Conservation (phyloP, 1,284 basidiomycete species). For the Mycena citricolor region DNA sequence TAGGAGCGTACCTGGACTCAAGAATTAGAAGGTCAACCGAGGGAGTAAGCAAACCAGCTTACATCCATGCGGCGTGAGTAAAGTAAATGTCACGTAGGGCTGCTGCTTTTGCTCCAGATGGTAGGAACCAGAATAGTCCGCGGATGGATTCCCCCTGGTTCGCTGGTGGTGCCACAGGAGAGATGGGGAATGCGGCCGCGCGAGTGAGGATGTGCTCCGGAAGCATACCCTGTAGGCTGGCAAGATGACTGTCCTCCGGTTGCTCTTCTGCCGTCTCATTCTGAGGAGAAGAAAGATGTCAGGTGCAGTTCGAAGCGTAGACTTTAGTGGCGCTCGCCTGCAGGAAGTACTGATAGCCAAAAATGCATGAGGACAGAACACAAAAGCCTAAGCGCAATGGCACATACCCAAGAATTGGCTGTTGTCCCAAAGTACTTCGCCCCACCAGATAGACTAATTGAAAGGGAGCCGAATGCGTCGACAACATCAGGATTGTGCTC, state of each 20-base stretch:
- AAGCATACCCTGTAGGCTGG: constrained; percentile 53
- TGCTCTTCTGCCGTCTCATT: constrained; percentile 60
- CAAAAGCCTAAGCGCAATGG: constrained; percentile 8
- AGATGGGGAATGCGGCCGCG: constrained; percentile 65
- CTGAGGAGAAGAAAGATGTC: constrained; percentile 34
- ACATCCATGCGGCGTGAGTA: constrained; percentile 78
- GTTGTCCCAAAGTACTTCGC: constrained; percentile 74
- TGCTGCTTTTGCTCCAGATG: constrained; percentile 54
- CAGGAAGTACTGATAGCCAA: constrained; percentile 58
- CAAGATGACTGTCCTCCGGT: constrained; percentile 44
- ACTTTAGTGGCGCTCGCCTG: constrained; percentile 47
- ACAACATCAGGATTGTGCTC: constrained; percentile 68
- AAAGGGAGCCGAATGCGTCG: constrained; percentile 74
- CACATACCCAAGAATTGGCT: constrained; percentile 73
- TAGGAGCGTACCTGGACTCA: constrained; percentile 66
- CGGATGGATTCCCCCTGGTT: constrained; percentile 48
- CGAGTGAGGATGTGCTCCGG: constrained; percentile 60
- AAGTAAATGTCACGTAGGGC: constrained; percentile 65
- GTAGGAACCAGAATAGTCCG: constrained; percentile 68
- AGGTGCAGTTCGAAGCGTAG: constrained; percentile 11
- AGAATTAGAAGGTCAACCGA: constrained; percentile 19
- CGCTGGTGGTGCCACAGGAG: constrained; percentile 42
- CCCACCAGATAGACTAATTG: constrained; percentile 65
- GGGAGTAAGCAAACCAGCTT: constrained; percentile 29
- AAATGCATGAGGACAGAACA: constrained; percentile 15